Percentiles rank a stretch among this genome's conserved stretches.
These are phyloP conservation scores for Hyaloscypha variabilis DNA, from an alignment of 495 filamentous ascomycete genomes.

Conservation along the genomic window DNA sequence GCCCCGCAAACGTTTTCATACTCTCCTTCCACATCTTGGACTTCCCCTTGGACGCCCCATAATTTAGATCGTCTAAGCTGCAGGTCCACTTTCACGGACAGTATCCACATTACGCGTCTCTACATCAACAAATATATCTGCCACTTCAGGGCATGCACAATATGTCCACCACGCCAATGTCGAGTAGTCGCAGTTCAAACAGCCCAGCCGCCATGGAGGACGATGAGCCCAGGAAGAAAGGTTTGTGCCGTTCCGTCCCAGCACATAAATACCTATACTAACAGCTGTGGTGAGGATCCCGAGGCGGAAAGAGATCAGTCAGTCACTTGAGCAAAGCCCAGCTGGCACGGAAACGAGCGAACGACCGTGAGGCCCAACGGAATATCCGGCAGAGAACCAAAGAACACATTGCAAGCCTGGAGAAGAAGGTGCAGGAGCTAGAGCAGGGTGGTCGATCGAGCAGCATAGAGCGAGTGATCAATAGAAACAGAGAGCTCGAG, in stretches of 20 bases:
- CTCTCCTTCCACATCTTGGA: not conserved
- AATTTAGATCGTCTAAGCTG: not conserved
- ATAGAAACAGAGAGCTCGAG: slow-evolving; percentile 57
- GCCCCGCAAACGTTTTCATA: slow-evolving; percentile 11
- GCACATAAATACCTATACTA: slow-evolving; percentile 1
- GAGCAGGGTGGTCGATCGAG: slow-evolving; percentile 37
- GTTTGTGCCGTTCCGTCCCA: slow-evolving; percentile 7
- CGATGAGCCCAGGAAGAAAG: slow-evolving; percentile 33
- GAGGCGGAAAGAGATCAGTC: slow-evolving; percentile 64
- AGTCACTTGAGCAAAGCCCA: slow-evolving; percentile 74
- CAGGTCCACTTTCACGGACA: slow-evolving; percentile 1
- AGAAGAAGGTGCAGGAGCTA: slow-evolving; percentile 69
- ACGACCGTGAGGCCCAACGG: slow-evolving; percentile 87
- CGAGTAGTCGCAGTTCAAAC: slow-evolving; percentile 22
- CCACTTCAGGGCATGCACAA: not conserved
- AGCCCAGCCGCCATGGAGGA: slow-evolving; percentile 21
- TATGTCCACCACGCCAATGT: slow-evolving; percentile 23
- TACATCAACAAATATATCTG: slow-evolving; percentile 6
- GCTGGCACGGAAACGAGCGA: slow-evolving; percentile 79
- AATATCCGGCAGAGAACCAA: slow-evolving; percentile 86
- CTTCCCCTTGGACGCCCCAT: slow-evolving; percentile 4
- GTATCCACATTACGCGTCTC: slow-evolving; percentile 10
- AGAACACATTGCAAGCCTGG: slow-evolving; percentile 76
- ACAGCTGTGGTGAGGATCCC: slow-evolving; percentile 41
- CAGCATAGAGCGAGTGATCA: slow-evolving; percentile 50